Base-by-base conservation (phyloP, 2,329 filamentous ascomycete species). In the Hymenotorrendiella dingleyae region DNA sequence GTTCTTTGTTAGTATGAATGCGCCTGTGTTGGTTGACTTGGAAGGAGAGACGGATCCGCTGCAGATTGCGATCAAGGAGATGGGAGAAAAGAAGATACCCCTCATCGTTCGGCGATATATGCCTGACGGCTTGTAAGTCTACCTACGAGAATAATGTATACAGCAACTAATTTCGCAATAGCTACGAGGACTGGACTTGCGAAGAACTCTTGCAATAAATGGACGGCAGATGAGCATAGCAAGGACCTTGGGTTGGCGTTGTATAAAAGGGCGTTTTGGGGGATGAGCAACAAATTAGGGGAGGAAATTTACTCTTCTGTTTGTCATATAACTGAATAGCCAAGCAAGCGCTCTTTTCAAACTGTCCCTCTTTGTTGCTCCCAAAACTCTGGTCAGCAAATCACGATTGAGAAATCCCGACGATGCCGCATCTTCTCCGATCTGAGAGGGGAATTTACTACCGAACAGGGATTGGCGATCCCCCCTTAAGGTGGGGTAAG, bases 51-150 rank as follows among this genome's bases (percentile, higher is more conserved):
- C 93, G 39, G 93, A 98, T 70, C 93, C 93, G 33, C 73, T 98
- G 43, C 89, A 96, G 67, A 97, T 98, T 62, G 93, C 93, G 19
- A 86, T 96, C 66, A 97, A 97, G 70, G 93, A 98, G 69, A 73
- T 98, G 64, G 81, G 87, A 52, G 90, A 97, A 72, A 97, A 97
- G 78, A 98, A 98, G 77, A 95, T 98, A 42, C 93, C 93, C 19
- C 69, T 98, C 48, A 93, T 98, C 44, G 86, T 98, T 52, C 80
- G 93, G 64, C 80, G 93, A 62, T 98, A 97, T 69, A 77, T 98
- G 63, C 93, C 93, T 17, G 93, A 98, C 69, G 93, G 93, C 71
- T 95, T 80, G 87, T 94, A 74, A 73, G 86, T 78, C 23, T 11
- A 21, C 4, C 17, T 6, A 20, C 12, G 7, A 24, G 8, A 17